These are phyloP conservation scores for Euryodendron excelsum DNA, from an alignment of 148 eudicot genomes.

Conservation along the genomic window DNA sequence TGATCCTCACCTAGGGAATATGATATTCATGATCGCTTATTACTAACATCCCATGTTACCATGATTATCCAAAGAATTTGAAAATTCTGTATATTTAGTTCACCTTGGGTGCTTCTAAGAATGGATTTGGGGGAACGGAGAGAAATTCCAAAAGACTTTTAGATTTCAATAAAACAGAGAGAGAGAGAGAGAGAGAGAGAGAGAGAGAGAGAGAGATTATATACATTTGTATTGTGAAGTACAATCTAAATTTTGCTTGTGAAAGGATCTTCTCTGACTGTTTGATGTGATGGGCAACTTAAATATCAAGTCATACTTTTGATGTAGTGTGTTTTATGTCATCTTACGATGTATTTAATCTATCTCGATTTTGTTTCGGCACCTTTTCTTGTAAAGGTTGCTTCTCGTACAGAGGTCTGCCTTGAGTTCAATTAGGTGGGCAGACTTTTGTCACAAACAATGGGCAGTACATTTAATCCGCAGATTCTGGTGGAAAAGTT, in stretches of 20 bases:
- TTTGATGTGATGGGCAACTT: neutral
- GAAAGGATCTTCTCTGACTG: neutral
- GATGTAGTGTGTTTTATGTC: neutral
- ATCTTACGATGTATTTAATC: neutral
- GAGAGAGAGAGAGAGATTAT: neutral
- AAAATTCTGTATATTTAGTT: neutral
- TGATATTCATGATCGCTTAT: neutral
- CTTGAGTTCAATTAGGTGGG: constrained; percentile 25
- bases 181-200: neutral
- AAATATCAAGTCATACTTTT: neutral
- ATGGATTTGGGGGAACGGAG: neutral
- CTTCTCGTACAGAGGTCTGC: constrained; percentile 19
- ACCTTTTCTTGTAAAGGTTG: constrained; percentile 19
- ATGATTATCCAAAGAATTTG: neutral
- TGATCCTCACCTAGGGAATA: too few relatives aligned
- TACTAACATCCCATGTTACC: neutral
- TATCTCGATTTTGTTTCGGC: neutral
- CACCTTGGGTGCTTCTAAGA: neutral
- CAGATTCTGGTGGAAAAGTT: constrained; percentile 79
- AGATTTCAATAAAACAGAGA: neutral
- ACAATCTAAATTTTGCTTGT: neutral
- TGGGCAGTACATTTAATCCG: constrained; percentile 81
- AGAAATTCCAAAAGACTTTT: neutral
- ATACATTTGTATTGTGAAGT: neutral
- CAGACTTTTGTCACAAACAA: constrained; percentile 34